phyloP scores from a whole-genome alignment of 108 stramenopile genomes.

The Nitzschia palea region DNA sequence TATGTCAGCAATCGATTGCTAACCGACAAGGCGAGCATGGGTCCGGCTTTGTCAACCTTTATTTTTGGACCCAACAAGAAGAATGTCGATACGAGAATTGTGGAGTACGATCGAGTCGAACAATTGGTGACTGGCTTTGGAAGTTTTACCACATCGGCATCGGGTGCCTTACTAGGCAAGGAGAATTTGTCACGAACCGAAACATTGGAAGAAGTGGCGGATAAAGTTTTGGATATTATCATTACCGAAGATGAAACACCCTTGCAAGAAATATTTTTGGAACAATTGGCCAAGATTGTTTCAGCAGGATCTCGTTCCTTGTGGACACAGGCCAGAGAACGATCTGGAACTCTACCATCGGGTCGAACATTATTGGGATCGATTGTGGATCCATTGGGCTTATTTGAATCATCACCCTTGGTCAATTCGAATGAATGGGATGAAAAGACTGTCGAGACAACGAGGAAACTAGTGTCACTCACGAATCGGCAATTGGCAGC shows the following conservation, averaged over 20 bases:
- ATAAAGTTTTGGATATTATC: slow-evolving; percentile 76
- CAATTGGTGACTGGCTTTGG: slow-evolving; percentile 82
- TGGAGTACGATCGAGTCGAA: slow-evolving; percentile 81
- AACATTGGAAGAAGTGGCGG: slow-evolving; percentile 57
- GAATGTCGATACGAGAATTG: slow-evolving; percentile 62
- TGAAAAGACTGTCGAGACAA: slow-evolving; percentile 74
- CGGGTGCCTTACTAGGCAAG: slow-evolving; percentile 54
- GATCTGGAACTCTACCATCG: slow-evolving; percentile 66
- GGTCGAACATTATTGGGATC: slow-evolving; percentile 78
- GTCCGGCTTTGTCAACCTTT: slow-evolving; percentile 87
- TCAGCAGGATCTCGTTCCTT: slow-evolving; percentile 59
- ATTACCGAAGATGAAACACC: slow-evolving; percentile 82
- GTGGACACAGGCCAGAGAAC: slow-evolving; percentile 61
- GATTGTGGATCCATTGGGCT: slow-evolving; percentile 84
- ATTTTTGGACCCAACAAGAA: slow-evolving; percentile 90
- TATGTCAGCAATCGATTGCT: slow-evolving; percentile 91
- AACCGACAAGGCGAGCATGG: slow-evolving; percentile 87
- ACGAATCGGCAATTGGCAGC: slow-evolving; percentile 28
- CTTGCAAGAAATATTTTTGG: slow-evolving; percentile 75
- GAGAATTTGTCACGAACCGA: slow-evolving; percentile 46
- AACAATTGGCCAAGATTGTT: slow-evolving; percentile 83
- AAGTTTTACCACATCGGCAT: slow-evolving; percentile 70
- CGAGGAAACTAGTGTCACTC: slow-evolving; percentile 58
- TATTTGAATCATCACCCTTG: slow-evolving; percentile 75
- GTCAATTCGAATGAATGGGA: slow-evolving; percentile 69